A percentile compares a stretch with the other conserved stretches of the same genome.
These are phyloP conservation scores for Pseudogymnoascus sp. DNA, from an alignment of 2,329 filamentous ascomycete species.

Conservation along the genomic window DNA sequence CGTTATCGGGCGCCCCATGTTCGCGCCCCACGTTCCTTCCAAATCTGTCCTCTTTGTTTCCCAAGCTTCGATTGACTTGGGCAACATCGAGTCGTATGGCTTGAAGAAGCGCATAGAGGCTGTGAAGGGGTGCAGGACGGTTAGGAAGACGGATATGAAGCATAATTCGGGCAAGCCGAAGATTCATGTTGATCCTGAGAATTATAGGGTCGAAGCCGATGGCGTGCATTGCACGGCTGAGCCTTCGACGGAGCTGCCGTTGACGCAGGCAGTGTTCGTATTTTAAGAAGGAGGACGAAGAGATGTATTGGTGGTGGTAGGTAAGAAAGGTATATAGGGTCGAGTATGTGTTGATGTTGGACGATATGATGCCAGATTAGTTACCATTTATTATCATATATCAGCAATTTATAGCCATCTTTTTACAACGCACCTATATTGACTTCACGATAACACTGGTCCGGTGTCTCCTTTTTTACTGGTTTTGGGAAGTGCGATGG, in stretches of 20 bases:
- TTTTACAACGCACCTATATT: not conserved
- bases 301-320: not conserved
- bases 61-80: slow-evolving; percentile 57
- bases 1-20: slow-evolving; percentile 78
- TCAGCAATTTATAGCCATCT: not conserved
- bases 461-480: not conserved
- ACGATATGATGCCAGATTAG: not conserved
- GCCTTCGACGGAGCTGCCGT: slow-evolving; percentile 61
- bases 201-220: slow-evolving; percentile 80
- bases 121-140: slow-evolving; percentile 64
- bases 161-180: slow-evolving; percentile 74
- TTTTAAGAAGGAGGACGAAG: slow-evolving; percentile 41
- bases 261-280: slow-evolving; percentile 71
- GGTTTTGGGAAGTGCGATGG: not conserved
- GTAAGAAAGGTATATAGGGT: not conserved
- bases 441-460: not conserved
- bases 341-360: not conserved
- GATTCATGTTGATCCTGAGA: slow-evolving; percentile 90
- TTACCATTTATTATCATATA: not conserved
- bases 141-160: slow-evolving; percentile 84
- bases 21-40: slow-evolving; percentile 61
- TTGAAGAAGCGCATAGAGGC: slow-evolving; percentile 73
- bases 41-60: slow-evolving; percentile 81
- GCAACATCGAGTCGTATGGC: slow-evolving; percentile 61
- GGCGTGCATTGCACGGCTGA: slow-evolving; percentile 65